phyloP scores from a whole-genome alignment of 2,329 filamentous ascomycete species.

The Calonectria fujianensis region DNA sequence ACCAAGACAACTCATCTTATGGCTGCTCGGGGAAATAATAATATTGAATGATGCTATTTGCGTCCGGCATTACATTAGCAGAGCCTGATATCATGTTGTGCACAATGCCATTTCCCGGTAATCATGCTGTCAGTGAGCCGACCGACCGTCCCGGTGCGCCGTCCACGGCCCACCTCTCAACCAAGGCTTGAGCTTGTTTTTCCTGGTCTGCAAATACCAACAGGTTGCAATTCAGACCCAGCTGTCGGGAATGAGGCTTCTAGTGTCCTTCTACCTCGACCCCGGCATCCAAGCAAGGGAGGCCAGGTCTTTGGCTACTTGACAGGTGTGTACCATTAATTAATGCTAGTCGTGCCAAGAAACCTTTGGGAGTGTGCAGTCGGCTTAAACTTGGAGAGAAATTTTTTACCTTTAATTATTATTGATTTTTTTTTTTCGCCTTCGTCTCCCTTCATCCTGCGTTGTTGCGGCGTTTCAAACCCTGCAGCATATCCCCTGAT shows the following conservation, averaged over 20 bases:
- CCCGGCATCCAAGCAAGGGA: conserved; percentile 22
- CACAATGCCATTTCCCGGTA: conserved; percentile 44
- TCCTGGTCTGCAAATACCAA: conserved; percentile 41
- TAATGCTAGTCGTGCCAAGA: conserved; percentile 15
- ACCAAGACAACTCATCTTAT: conserved; percentile 31
- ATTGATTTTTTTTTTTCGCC: conserved; percentile 30
- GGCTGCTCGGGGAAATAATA: background rate
- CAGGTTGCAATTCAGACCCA: conserved; percentile 44
- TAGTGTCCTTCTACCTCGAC: conserved; percentile 21
- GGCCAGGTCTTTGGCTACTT: conserved; percentile 9
- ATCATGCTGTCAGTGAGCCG: conserved; percentile 51
- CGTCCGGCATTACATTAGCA: conserved; percentile 33
- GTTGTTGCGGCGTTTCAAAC: conserved; percentile 33
- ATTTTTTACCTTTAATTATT: conserved; percentile 31
- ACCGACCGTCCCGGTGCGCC: conserved; percentile 40
- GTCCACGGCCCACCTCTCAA: conserved; percentile 48
- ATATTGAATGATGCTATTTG: conserved; percentile 30
- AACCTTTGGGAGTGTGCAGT: conserved; percentile 31
- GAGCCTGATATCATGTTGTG: conserved; percentile 40
- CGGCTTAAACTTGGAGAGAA: conserved; percentile 24
- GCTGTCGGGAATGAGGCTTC: conserved; percentile 37
- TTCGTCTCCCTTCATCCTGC: conserved; percentile 12
- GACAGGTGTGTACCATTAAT: conserved; percentile 10
- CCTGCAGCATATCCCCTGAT: conserved; percentile 19
- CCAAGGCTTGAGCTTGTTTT: conserved; percentile 47